Percentiles rank a stretch among this genome's conserved stretches.
phyloP scores from a whole-genome alignment of 106 monocot genomes.

The Acorus calamus region DNA sequence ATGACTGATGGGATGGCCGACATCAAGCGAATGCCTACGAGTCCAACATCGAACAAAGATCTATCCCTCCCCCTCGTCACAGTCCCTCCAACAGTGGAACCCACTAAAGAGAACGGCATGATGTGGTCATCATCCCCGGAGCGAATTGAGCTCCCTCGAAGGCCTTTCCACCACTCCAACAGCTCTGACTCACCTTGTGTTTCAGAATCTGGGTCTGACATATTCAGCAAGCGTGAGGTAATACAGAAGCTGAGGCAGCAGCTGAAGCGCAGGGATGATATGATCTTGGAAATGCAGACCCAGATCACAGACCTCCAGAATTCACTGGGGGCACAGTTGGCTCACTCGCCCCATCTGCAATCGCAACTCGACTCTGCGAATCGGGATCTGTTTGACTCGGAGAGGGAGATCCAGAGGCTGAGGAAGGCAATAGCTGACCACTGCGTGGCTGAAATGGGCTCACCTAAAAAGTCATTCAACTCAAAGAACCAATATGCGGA shows the following conservation, averaged over 20 bases:
- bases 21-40: slow-evolving; percentile 4
- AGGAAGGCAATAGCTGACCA: slow-evolving; percentile 27
- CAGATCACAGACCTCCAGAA: slow-evolving; percentile 26
- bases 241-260: slow-evolving; percentile 38
- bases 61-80: slow-evolving; percentile 23
- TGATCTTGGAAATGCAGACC: slow-evolving; percentile 38
- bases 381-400: slow-evolving; percentile 22
- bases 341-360: slow-evolving; percentile 18
- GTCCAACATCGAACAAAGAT: slow-evolving; percentile 13
- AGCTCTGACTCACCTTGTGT: slow-evolving; percentile 33
- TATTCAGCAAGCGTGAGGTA: slow-evolving; percentile 31
- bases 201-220: slow-evolving; percentile 39
- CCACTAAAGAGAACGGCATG: slow-evolving; percentile 13
- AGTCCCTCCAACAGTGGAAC: slow-evolving; percentile 5
- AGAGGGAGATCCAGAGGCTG: slow-evolving; percentile 28
- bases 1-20: slow-evolving; percentile 9
- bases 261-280: slow-evolving; percentile 36
- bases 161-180: slow-evolving; percentile 27
- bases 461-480: slow-evolving; percentile 4
- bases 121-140: slow-evolving; percentile 32
- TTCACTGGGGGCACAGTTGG: slow-evolving; percentile 19
- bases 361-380: slow-evolving; percentile 25
- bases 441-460: slow-evolving; percentile 14
- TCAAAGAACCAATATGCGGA: slow-evolving; percentile 15
- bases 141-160: slow-evolving; percentile 23